Conservation (phyloP, 371 early-diverging fungal genomes). For the Amoeboradix gromovi region DNA sequence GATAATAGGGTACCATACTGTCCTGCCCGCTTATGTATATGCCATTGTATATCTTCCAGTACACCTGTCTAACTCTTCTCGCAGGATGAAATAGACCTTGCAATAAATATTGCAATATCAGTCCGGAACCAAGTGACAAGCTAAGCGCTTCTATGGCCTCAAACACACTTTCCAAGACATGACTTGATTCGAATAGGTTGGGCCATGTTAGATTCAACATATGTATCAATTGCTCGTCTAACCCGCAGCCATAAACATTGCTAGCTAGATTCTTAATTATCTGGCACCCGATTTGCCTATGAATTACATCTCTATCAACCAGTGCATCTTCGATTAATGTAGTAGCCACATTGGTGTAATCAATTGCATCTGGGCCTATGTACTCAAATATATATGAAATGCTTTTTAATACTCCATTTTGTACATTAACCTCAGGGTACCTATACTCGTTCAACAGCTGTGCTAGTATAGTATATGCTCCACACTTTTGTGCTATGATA, state of each 20-base stretch:
- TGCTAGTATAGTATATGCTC: constrained; percentile 87
- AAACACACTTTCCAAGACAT: constrained; percentile 82
- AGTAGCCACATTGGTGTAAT: constrained; percentile 73
- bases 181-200: constrained; percentile 88
- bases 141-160: constrained; percentile 82
- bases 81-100: constrained; percentile 95
- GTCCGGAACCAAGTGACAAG: constrained; percentile 55
- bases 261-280: constrained; percentile 72
- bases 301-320: constrained; percentile 85
- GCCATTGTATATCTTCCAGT: constrained; percentile 89
- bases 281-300: constrained; percentile 80
- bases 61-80: constrained; percentile 67
- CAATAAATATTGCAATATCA: constrained; percentile 52
- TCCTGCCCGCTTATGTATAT: constrained; percentile 75
- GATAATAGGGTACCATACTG: constrained; percentile 60
- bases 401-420: constrained; percentile 86
- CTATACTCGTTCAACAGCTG: constrained; percentile 95
- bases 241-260: constrained; percentile 60
- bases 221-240: constrained; percentile 74
- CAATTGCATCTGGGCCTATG: constrained; percentile 80
- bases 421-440: constrained; percentile 84
- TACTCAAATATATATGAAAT: constrained; percentile 87
- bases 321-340: constrained; percentile 86
- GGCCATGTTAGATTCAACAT: constrained; percentile 87
- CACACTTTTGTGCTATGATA: constrained; percentile 66